Conservation (phyloP, 345 rosid species). For the Arabidopsis thaliana region DNA sequence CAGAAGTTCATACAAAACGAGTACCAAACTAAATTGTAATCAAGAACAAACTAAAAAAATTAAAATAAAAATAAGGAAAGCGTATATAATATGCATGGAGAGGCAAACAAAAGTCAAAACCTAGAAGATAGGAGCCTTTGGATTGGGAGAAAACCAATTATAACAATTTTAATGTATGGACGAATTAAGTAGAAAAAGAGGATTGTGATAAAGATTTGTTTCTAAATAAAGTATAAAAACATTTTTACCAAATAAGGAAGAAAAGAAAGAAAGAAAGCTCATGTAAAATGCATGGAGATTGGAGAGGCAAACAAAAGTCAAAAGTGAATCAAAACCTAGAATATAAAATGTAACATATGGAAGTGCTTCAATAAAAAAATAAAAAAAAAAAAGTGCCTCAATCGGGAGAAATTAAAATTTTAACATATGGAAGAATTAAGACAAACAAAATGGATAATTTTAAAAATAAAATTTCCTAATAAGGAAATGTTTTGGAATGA, state of each 20-base stretch:
- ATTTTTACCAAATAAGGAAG: neutral
- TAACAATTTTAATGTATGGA: neutral
- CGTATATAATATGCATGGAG: neutral
- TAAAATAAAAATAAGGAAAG: neutral
- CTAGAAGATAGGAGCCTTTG: constrained; percentile 25
- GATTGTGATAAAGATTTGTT: constrained; percentile 28
- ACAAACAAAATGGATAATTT: constrained; percentile 40
- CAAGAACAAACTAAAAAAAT: neutral
- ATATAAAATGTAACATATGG: neutral
- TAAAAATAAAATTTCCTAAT: neutral
- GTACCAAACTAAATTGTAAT: neutral
- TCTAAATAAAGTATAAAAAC: neutral
- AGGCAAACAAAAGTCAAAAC: constrained; percentile 11
- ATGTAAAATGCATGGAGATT: neutral
- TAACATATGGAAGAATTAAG: constrained; percentile 26
- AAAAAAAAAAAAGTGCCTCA: neutral
- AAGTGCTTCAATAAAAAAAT: neutral
- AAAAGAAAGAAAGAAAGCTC: neutral
- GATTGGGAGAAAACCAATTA: constrained; percentile 2
- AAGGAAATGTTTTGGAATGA: constrained; percentile 38
- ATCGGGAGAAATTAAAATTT: constrained; percentile 6
- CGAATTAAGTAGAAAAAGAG: constrained; percentile 43
- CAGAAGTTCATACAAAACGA: neutral
- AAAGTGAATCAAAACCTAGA: constrained; percentile 27
- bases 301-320: neutral